Percentiles rank a stretch among this genome's conserved stretches.
Evolutionary conservation across 2,329 filamentous ascomycete species (phyloP).

Genomic region (Colletotrichum liaoningense): DNA sequence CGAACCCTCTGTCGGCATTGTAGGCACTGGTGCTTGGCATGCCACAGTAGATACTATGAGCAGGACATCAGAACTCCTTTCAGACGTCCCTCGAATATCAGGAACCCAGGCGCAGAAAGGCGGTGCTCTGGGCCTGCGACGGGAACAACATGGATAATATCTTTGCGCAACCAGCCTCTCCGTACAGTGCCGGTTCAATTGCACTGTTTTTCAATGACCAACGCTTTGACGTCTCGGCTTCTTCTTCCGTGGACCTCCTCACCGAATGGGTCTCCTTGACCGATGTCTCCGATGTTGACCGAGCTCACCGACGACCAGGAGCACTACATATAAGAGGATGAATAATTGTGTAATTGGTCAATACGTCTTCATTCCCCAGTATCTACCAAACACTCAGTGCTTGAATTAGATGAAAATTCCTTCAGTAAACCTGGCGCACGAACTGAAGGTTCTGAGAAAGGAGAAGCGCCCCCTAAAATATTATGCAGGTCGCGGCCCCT

Average conservation of each 20-base stretch:
- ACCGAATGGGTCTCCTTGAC: background rate
- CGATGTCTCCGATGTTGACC: background rate
- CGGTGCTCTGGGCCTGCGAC: background rate
- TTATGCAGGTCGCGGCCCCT: too few species aligned
- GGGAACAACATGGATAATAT: background rate
- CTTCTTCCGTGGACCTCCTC: background rate
- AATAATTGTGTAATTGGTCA: too few species aligned
- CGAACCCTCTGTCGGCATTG: background rate
- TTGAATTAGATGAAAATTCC: too few species aligned
- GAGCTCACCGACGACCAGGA: background rate
- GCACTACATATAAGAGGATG: too few species aligned
- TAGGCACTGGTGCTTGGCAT: background rate
- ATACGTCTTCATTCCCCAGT: too few species aligned
- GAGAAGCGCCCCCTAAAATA: too few species aligned
- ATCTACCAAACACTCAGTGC: too few species aligned
- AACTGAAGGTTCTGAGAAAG: too few species aligned
- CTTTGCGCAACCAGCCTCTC: background rate
- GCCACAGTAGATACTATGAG: background rate
- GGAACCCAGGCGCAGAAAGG: background rate
- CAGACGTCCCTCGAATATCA: background rate
- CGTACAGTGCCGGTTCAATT: background rate
- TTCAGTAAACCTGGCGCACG: too few species aligned
- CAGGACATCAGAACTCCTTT: background rate
- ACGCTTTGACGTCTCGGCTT: background rate
- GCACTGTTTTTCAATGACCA: background rate